Evolutionary conservation across 495 filamentous ascomycete genomes (phyloP).

Genomic region (Aspergillus egyptiacus): DNA sequence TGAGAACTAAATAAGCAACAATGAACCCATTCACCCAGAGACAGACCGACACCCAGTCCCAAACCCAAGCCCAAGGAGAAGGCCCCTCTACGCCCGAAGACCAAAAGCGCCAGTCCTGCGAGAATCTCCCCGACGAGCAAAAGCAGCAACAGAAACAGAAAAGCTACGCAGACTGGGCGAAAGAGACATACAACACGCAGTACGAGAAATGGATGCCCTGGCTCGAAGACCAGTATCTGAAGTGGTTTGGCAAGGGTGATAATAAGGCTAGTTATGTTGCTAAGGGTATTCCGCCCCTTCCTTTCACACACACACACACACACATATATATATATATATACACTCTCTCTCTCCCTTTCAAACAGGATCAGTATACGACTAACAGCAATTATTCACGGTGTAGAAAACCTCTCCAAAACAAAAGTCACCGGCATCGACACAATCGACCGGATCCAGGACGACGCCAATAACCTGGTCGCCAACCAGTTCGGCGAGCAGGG

Average conservation of each 20-base stretch:
- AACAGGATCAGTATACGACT: no score
- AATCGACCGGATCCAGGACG: constrained; percentile 59
- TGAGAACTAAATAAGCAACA: not conserved
- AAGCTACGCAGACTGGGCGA: constrained; percentile 48
- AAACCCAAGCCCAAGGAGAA: not conserved
- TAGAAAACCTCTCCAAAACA: constrained; percentile 58
- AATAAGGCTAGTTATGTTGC: constrained; percentile 64
- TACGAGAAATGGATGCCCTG: constrained; percentile 72
- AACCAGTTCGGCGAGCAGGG: constrained; percentile 61
- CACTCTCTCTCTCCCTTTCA: no score
- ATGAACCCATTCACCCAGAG: not conserved
- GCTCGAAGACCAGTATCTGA: constrained; percentile 65
- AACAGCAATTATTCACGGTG: not conserved
- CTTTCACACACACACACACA: not conserved
- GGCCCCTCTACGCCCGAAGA: constrained; percentile 10
- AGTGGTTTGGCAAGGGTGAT: constrained; percentile 61
- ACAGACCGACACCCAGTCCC: not conserved
- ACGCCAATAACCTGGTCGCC: constrained; percentile 49
- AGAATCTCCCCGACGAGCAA: constrained; percentile 10
- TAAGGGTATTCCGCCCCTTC: constrained; percentile 39
- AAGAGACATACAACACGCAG: constrained; percentile 54
- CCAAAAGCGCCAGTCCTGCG: constrained; percentile 16
- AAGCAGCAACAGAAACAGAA: constrained; percentile 27
- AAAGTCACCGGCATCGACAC: constrained; percentile 59
- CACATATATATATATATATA: not conserved